Evolutionary conservation across 75 land plant genomes (phyloP), one percentile per base, ranked within the genome.

Genomic region (Pseudotsuga menziesii): DNA sequence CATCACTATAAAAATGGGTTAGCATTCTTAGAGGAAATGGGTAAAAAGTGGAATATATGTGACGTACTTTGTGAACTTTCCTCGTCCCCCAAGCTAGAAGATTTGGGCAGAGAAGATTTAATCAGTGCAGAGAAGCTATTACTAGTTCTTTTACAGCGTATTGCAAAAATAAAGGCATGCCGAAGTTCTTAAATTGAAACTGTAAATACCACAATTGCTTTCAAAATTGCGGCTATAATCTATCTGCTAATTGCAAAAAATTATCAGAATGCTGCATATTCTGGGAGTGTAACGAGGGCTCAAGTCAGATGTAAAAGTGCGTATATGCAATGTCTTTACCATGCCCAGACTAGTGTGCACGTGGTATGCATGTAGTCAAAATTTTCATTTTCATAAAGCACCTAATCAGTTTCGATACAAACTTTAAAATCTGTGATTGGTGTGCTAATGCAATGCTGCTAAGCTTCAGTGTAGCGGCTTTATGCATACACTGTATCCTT

Each of bases 11-110:
- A 69, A 22, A 69, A 69, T 36, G 72, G 72, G 8, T n/a, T 69
- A 69, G 44, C 72, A 41, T 41, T 69, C 48, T 41, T 69, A 69
- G 72, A 69, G n/a, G 72, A 69, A 69, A 69, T 69, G 23, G 72
- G 72, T 39, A 69, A 35, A 17, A 52, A 39, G 25, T 69, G 72
- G 72, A 39, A 41, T 41, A 41, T 69, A 41, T 69, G 72, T 41
- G 72, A 69, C 22, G 8, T 69, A 69, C 72, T 69, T 39, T 36
- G 23, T 69, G 72, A 69, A 69, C 20, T 69, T 39, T 69, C 72
- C 52, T 41, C 52, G 12, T 69, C 72, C 9, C 41, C 72, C 2
- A 69, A 39, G 72, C n/a, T 69, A 41, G 72, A 69, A 69, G 72
- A 35, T 69, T 69, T 69, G 72, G 72, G 72, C 12, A 36, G n/a